Evolutionary conservation across 1,139 yeast genomes (phyloP), one percentile per base, ranked within the genome.

Genomic region (Suhomyces maxii): DNA sequence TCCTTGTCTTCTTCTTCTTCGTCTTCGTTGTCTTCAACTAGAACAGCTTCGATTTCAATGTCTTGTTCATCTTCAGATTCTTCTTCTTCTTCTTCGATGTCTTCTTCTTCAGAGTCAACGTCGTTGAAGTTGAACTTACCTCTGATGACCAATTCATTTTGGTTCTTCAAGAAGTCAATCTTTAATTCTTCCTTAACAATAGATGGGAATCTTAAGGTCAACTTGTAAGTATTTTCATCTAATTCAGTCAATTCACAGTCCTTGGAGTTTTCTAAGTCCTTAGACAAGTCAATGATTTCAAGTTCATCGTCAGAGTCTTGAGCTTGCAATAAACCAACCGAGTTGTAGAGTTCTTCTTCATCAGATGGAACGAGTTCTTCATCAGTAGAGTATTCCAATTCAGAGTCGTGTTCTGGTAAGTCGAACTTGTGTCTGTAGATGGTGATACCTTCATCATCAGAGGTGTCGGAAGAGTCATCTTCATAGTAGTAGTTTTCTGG

Each of bases 241-340:
- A 69, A 55, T 53, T 74, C 71, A 37, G 65, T 59, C 54, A 75
- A 67, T 58, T 74, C 78, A 57, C 76, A 74, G 57, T 75, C 80
- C 53, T 72, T 74, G 44, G 77, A 70, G 57, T 72, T 63, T 49
- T 65, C 70, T 55, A 75, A 69, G 56, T 75, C 80, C 44, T 67
- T 68, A 40, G 74, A 61, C 57, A 74, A 69, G 56, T 75, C 79
- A 51, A 74, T 69, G 31, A 74, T 59, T 44, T 65, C 68, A 47
- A 64, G 60, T 44, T 70, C 75, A 14, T 69, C 71, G 35, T 71
- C 77, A 10, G 61, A 59, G 41, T 59, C 61, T 8, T 44, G 31
- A 2, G 48, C 46, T 40, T 39, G 47, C 32, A 47, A 47, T 26
- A 47, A 41, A 9, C 39, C 47, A 12, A 44, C 36, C 9, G 41